Evolutionary conservation across 2,329 filamentous ascomycete genomes (phyloP).

Genomic region (Calonectria leucothoes): DNA sequence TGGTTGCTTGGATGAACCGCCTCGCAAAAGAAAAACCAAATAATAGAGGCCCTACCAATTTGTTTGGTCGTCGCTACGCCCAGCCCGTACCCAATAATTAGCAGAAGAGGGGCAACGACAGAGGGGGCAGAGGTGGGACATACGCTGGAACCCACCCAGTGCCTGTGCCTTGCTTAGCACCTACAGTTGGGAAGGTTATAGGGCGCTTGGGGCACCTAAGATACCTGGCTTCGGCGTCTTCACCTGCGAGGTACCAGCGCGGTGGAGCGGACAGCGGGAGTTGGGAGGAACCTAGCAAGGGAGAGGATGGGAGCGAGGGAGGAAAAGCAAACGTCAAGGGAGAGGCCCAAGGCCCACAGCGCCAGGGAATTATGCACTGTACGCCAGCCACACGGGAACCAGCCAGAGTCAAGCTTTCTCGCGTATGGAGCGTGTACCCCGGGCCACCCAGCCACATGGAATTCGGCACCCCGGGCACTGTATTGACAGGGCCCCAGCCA

Average conservation of each 20-base stretch:
- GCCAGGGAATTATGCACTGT: constrained; percentile 27
- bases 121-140: background rate
- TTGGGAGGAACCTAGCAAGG: constrained; percentile 1
- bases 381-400: constrained; percentile 38
- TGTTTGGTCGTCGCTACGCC: background rate
- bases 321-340: constrained; percentile 12
- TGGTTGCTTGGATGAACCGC: background rate
- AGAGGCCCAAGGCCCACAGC: background rate
- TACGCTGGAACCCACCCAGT: background rate
- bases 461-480: constrained; percentile 32
- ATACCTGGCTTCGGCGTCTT: background rate
- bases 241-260: background rate
- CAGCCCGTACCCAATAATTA: constrained; percentile 1
- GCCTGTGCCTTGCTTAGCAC: constrained; percentile 1
- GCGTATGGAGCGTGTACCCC: constrained; percentile 26
- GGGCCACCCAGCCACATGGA: constrained; percentile 35
- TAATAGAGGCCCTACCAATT: background rate
- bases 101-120: background rate
- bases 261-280: constrained; percentile 4
- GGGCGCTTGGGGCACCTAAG: constrained; percentile 8
- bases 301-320: background rate
- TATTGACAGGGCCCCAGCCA: constrained; percentile 35
- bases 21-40: constrained; percentile 1
- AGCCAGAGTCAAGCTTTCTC: constrained; percentile 32
- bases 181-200: constrained; percentile 8